phyloP scores from a whole-genome alignment of 768 basidiomycete species.

The Lentinula boryana region DNA sequence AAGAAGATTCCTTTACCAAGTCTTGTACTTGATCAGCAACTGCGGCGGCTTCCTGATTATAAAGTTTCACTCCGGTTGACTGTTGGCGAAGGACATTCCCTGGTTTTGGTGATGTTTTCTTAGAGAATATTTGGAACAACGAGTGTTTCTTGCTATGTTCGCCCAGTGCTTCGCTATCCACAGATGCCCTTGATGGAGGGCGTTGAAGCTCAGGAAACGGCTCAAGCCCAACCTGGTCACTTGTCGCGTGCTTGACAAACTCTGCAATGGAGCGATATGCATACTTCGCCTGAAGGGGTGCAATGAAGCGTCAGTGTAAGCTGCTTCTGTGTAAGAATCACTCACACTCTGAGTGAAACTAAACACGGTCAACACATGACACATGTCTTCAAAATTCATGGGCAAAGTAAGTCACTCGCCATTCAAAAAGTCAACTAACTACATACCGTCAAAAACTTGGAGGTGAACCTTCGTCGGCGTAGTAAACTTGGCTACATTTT shows the following conservation, averaged over 20 bases:
- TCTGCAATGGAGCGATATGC: constrained; percentile 54
- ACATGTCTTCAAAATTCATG: constrained; percentile 43
- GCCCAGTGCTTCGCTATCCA: constrained; percentile 14
- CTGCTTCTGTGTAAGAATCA: no score
- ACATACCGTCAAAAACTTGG: constrained; percentile 67
- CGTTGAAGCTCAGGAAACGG: constrained; percentile 42
- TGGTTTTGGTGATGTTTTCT: constrained; percentile 6
- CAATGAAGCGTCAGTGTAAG: neutral
- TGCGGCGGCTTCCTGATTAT: constrained; percentile 21
- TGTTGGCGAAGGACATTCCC: neutral
- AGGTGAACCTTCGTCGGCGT: constrained; percentile 61
- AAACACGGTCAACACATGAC: constrained; percentile 71
- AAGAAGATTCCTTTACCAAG: neutral
- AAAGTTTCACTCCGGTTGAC: constrained; percentile 19
- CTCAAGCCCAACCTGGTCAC: constrained; percentile 24
- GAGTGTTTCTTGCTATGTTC: constrained; percentile 1
- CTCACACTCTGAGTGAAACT: constrained; percentile 55
- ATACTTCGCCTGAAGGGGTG: constrained; percentile 40
- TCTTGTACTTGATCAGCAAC: constrained; percentile 21
- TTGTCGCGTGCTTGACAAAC: constrained; percentile 50
- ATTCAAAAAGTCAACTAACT: neutral
- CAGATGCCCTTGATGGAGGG: constrained; percentile 18
- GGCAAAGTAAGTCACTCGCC: neutral
- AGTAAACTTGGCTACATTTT: constrained; percentile 44
- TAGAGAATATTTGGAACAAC: neutral